A percentile compares a stretch with the other conserved stretches of the same genome.
Evolutionary conservation across 1,284 basidiomycete genomes (phyloP).

Genomic region (Exsudoporus floridanus): DNA sequence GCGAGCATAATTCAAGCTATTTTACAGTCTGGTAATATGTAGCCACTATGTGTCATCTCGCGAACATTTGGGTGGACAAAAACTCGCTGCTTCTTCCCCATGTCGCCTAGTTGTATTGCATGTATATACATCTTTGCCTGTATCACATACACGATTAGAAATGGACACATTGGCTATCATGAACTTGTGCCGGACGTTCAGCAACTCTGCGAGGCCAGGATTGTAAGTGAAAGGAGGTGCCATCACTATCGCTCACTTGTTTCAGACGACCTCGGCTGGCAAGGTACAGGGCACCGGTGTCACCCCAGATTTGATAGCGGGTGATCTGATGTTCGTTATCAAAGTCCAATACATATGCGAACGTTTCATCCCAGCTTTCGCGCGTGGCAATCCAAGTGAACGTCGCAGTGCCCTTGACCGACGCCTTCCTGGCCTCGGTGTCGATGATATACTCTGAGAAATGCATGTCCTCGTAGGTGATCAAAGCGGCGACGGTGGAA

Average conservation of each 20-base stretch:
- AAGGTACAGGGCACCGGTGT: slow-evolving; percentile 62
- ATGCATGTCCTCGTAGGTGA: slow-evolving; percentile 44
- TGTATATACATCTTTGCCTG: slow-evolving; percentile 10
- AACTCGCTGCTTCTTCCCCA: slow-evolving; percentile 2
- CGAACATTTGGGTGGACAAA: slow-evolving; percentile 12
- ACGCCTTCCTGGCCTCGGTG: slow-evolving; percentile 43
- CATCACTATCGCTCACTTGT: slow-evolving; percentile 6
- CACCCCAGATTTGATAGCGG: slow-evolving; percentile 66
- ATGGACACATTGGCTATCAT: neutral
- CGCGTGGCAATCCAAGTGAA: slow-evolving; percentile 56
- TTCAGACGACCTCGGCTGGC: slow-evolving; percentile 51
- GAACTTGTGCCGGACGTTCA: neutral
- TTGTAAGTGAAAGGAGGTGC: neutral
- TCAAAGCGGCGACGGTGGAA: slow-evolving; percentile 42
- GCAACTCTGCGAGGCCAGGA: neutral
- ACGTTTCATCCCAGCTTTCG: slow-evolving; percentile 59
- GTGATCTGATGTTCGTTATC: slow-evolving; percentile 54
- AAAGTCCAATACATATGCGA: slow-evolving; percentile 60
- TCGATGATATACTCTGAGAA: slow-evolving; percentile 47
- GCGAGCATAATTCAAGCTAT: slow-evolving; percentile 16
- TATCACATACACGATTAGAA: slow-evolving; percentile 17
- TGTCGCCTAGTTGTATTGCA: slow-evolving; percentile 1
- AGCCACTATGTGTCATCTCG: slow-evolving; percentile 3
- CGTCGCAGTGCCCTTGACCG: slow-evolving; percentile 50
- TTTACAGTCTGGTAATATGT: slow-evolving; percentile 24